Evolutionary conservation across 2,329 filamentous ascomycete genomes (phyloP).

Genomic region (Colletotrichum sp.): DNA sequence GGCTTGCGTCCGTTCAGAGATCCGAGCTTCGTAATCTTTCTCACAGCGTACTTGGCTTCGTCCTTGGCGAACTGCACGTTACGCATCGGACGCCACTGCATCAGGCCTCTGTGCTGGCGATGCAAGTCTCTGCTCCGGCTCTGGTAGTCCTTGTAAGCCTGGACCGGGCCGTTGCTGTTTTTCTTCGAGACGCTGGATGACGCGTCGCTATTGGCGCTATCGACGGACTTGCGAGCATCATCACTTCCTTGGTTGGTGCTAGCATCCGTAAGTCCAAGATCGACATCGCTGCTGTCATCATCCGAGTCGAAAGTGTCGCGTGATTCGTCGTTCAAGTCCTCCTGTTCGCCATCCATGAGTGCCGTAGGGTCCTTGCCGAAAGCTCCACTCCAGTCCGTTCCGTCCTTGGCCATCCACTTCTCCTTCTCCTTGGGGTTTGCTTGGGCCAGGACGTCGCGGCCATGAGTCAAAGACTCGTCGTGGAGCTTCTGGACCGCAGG

Average conservation of each 20-base stretch:
- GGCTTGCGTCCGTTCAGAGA: conserved; percentile 83
- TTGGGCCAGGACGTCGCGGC: conserved; percentile 79
- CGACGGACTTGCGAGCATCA: conserved; percentile 39
- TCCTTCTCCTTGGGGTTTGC: conserved; percentile 74
- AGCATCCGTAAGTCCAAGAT: conserved; percentile 66
- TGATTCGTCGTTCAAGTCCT: conserved; percentile 40
- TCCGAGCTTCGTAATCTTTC: conserved; percentile 78
- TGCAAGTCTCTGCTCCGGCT: conserved; percentile 76
- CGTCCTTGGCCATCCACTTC: conserved; percentile 80
- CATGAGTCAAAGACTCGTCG: conserved; percentile 78
- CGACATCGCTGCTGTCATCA: conserved; percentile 33
- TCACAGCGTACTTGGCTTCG: conserved; percentile 79
- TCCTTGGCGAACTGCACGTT: conserved; percentile 89
- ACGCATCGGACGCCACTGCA: conserved; percentile 93
- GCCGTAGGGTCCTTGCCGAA: conserved; percentile 78
- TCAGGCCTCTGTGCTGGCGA: conserved; percentile 85
- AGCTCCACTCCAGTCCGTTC: conserved; percentile 85
- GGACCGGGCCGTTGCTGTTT: conserved; percentile 59
- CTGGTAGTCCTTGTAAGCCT: conserved; percentile 67
- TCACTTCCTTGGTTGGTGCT: conserved; percentile 27
- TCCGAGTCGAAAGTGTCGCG: conserved; percentile 45
- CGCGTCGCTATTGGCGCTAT: conserved; percentile 41
- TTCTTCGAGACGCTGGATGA: conserved; percentile 32
- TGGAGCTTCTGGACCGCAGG: conserved; percentile 77
- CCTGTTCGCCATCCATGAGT: conserved; percentile 39